These are phyloP conservation scores for Russula dissimulans DNA, from an alignment of 768 basidiomycete genomes.

Conservation along the genomic window DNA sequence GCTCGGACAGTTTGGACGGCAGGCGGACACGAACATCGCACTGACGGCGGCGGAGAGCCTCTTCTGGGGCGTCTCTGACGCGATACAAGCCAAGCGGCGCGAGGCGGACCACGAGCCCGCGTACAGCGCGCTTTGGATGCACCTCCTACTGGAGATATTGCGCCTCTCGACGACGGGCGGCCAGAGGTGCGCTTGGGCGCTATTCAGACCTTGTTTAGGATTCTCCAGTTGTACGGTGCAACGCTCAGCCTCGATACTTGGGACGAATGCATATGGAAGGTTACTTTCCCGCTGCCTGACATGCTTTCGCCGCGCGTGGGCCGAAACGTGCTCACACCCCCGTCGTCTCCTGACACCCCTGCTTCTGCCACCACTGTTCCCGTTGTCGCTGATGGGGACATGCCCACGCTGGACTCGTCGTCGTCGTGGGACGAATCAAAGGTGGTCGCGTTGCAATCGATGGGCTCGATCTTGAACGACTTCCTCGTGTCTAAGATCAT, in stretches of 20 bases:
- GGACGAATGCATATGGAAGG: conserved; percentile 86
- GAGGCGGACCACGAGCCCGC: conserved; percentile 50
- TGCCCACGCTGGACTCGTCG: conserved; percentile 15
- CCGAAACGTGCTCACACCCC: conserved; percentile 19
- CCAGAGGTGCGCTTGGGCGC: conserved; percentile 89
- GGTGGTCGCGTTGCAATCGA: conserved; percentile 72
- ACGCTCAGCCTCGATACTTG: conserved; percentile 76
- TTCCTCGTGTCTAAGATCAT: conserved; percentile 71
- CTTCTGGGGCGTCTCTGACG: conserved; percentile 94
- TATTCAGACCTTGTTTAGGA: conserved; percentile 90
- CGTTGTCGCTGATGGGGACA: background rate
- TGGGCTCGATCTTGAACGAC: conserved; percentile 75
- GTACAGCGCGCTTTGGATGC: conserved; percentile 91
- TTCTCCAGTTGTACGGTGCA: conserved; percentile 87
- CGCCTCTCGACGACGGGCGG: conserved; percentile 69
- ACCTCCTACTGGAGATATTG: conserved; percentile 73
- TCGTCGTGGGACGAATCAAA: conserved; percentile 84
- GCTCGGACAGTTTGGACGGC: conserved; percentile 83
- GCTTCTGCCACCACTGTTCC: background rate
- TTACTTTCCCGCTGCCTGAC: conserved; percentile 81
- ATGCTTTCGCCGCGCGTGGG: conserved; percentile 52
- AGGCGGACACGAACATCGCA: conserved; percentile 92
- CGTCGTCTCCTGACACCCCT: conserved; percentile 7
- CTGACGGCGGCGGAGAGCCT: conserved; percentile 88
- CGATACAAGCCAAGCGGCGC: conserved; percentile 79